phyloP scores from a whole-genome alignment of 78 protist species.

The Dictyostelium intermedium region DNA sequence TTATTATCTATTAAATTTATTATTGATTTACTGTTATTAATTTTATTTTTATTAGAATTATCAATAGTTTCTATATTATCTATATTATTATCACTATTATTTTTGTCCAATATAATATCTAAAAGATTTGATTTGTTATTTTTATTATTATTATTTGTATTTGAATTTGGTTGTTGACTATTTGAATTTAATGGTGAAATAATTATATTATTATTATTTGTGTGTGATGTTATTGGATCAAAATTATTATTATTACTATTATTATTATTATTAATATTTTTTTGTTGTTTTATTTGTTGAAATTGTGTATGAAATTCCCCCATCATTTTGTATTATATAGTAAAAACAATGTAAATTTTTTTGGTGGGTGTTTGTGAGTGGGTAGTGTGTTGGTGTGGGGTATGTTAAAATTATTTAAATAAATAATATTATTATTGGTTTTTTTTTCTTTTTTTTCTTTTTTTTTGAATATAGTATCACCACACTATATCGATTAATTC shows the following conservation, averaged over 20 bases:
- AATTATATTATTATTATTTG: not conserved
- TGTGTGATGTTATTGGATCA: slow-evolving; percentile 20
- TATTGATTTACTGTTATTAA: not conserved
- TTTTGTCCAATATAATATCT: slow-evolving; percentile 9
- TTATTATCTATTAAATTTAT: not conserved
- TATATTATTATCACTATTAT: not conserved
- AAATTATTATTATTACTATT: not conserved
- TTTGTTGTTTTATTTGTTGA: not conserved
- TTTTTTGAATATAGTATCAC: not conserved
- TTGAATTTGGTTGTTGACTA: slow-evolving; percentile 6
- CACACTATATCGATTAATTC: slow-evolving; percentile 1
- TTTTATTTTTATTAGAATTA: not conserved
- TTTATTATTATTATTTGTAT: not conserved
- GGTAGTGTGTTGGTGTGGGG: not conserved
- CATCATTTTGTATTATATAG: not conserved
- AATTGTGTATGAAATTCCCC: slow-evolving; percentile 21
- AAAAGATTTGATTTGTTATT: slow-evolving; percentile 1
- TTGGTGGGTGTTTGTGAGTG: not conserved
- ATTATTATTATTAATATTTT: not conserved
- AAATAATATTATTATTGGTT: not conserved
- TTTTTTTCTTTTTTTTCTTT: not conserved
- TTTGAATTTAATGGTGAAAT: slow-evolving; percentile 9
- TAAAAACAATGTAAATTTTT: not conserved
- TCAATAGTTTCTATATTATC: not conserved
- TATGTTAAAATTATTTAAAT: not conserved